phyloP scores from a whole-genome alignment of 495 filamentous ascomycete genomes.

The Aspergillus funiculosus region DNA sequence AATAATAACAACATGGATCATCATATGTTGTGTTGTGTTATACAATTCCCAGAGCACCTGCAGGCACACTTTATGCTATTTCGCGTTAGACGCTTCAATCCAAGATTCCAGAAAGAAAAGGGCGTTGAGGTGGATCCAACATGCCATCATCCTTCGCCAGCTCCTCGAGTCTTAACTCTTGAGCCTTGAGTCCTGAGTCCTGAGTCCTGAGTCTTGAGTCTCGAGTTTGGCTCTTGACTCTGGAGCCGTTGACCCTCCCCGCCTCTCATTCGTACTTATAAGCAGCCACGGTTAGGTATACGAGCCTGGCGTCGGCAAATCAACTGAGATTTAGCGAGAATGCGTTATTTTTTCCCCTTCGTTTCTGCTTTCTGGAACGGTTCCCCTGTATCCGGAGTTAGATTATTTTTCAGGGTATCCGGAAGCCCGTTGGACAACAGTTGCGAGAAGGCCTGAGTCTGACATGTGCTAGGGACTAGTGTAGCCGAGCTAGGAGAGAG shows the following conservation, averaged over 20 bases:
- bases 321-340: neutral
- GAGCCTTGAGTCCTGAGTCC: no score
- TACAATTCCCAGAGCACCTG: no score
- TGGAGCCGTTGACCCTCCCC: no score
- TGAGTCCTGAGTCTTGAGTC: no score
- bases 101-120: neutral
- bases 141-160: neutral
- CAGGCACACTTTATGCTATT: neutral
- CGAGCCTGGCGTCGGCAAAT: no score
- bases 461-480: slow-evolving; percentile 1
- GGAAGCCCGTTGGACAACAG: neutral
- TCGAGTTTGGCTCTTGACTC: no score
- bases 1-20: no score
- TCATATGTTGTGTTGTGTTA: no score
- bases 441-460: neutral
- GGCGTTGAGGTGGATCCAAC: neutral
- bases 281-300: neutral
- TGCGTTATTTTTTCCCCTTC: slow-evolving; percentile 18
- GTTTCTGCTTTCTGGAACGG: slow-evolving; percentile 14
- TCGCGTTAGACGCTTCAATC: neutral
- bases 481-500: neutral
- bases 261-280: no score
- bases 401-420: neutral
- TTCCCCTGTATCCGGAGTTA: slow-evolving; percentile 4
- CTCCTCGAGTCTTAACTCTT: no score